A percentile compares a stretch with the other conserved stretches of the same genome.
These are phyloP conservation scores for Diplodia mutila DNA, from an alignment of 2,329 filamentous ascomycete species.

Conservation along the genomic window DNA sequence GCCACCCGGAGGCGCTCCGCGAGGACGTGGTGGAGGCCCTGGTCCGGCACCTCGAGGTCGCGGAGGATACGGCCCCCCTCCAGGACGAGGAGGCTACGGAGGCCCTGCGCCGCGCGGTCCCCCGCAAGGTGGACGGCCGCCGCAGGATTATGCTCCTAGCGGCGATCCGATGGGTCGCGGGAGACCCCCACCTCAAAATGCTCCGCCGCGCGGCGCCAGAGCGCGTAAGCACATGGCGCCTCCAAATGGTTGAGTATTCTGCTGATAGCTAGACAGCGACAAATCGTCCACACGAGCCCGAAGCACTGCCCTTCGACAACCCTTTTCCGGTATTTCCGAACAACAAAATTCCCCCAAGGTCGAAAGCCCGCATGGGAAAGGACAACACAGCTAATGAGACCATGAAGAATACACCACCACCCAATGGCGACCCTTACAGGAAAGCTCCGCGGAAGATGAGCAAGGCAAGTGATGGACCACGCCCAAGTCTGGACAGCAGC, in stretches of 20 bases:
- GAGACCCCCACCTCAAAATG: conserved; percentile 15
- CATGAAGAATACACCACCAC: conserved; percentile 29
- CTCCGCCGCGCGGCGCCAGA: conserved; percentile 26
- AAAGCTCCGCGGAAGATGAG: conserved; percentile 24
- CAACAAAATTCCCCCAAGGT: conserved; percentile 33
- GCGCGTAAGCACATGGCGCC: conserved; percentile 11
- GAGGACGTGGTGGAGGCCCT: conserved; percentile 9
- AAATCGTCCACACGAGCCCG: conserved; percentile 31
- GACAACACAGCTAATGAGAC: conserved; percentile 43
- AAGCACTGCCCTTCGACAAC: conserved; percentile 45
- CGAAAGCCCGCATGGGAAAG: conserved; percentile 35
- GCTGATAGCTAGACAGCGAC: conserved; percentile 32
- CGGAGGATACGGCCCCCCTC: conserved; percentile 16
- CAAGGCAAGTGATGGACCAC: conserved; percentile 22
- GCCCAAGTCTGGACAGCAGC: conserved; percentile 16
- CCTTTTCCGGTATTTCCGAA: conserved; percentile 53
- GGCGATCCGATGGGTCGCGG: conserved; percentile 24
- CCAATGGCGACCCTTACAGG: conserved; percentile 21
- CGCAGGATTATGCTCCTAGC: conserved; percentile 15
- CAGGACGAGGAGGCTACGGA: conserved; percentile 6
- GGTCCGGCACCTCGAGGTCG: conserved; percentile 7
- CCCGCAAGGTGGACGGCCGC: conserved; percentile 9
- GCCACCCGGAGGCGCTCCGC: conserved; percentile 13
- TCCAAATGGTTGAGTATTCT: background rate
- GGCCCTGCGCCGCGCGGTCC: conserved; percentile 5